Evolutionary conservation across 176 grass and related monocot species (phyloP).

Genomic region (Carex kokanica): DNA sequence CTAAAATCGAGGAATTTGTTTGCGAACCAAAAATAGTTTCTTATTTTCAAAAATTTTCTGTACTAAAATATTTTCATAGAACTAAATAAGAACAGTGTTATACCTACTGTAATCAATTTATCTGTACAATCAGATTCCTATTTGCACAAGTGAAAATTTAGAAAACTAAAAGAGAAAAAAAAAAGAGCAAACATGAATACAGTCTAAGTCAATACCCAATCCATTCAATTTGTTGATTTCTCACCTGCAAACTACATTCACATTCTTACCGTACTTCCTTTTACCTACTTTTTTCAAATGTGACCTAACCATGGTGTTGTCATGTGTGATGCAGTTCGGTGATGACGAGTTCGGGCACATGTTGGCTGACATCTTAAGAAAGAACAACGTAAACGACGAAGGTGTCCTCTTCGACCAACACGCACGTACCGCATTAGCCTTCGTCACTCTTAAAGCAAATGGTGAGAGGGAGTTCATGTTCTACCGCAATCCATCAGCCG

Average conservation of each 20-base stretch:
- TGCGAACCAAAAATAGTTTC: background rate
- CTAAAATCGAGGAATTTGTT: background rate
- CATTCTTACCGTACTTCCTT: background rate
- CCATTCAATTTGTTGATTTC: too few relatives aligned
- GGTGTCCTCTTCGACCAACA: constrained; percentile 68
- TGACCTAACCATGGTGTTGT: background rate
- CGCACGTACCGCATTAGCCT: constrained; percentile 74
- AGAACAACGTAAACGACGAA: constrained; percentile 62
- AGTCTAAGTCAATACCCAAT: background rate
- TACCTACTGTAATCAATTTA: background rate
- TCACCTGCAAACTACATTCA: background rate
- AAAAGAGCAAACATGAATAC: background rate
- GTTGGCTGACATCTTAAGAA: constrained; percentile 73
- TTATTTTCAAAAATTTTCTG: background rate
- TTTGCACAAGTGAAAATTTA: background rate
- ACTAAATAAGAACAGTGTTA: background rate
- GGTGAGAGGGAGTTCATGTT: constrained; percentile 98
- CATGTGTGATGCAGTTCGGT: constrained; percentile 43
- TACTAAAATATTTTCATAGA: background rate
- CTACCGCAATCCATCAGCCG: constrained; percentile 83
- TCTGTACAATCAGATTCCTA: background rate
- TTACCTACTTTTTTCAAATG: background rate
- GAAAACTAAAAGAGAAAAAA: background rate
- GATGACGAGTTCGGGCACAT: constrained; percentile 95
- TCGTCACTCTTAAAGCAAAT: constrained; percentile 64